Percentiles rank a stretch among this genome's conserved stretches.
phyloP scores from a whole-genome alignment of 2,329 filamentous ascomycete species.

The Scedosporium minutisporum region DNA sequence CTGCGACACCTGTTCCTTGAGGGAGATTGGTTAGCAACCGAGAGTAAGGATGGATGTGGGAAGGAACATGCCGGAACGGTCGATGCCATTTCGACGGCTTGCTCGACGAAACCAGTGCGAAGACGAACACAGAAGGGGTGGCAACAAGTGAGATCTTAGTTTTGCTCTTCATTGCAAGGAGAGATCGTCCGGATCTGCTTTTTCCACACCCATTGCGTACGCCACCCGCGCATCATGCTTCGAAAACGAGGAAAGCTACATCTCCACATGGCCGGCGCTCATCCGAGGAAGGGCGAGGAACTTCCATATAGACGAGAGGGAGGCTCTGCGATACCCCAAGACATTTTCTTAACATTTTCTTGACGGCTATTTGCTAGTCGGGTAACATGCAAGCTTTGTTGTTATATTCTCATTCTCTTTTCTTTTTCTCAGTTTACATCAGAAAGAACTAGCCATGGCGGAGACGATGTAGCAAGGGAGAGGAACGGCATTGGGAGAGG shows the following conservation, averaged over 20 bases:
- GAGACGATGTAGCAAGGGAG: neutral
- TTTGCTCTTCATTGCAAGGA: too few species aligned
- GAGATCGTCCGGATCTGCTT: too few species aligned
- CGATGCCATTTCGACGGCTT: too few species aligned
- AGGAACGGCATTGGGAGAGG: neutral
- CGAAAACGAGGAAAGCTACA: too few species aligned
- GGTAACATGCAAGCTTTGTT: neutral
- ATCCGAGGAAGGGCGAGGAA: too few species aligned
- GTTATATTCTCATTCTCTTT: neutral
- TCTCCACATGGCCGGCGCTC: too few species aligned
- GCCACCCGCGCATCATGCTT: too few species aligned
- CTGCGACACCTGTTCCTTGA: neutral
- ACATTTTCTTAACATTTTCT: neutral
- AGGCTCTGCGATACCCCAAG: neutral
- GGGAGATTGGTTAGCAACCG: neutral
- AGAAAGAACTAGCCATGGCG: neutral
- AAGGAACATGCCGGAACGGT: neutral
- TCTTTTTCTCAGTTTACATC: neutral
- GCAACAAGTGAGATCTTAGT: too few species aligned
- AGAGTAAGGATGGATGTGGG: neutral
- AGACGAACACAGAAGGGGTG: too few species aligned
- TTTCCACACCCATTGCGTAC: too few species aligned
- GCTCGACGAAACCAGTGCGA: too few species aligned
- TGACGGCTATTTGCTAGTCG: neutral
- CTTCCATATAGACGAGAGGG: neutral